Base-by-base conservation (phyloP, 2,329 filamentous ascomycete genomes). In the Colletotrichum acutatum region DNA sequence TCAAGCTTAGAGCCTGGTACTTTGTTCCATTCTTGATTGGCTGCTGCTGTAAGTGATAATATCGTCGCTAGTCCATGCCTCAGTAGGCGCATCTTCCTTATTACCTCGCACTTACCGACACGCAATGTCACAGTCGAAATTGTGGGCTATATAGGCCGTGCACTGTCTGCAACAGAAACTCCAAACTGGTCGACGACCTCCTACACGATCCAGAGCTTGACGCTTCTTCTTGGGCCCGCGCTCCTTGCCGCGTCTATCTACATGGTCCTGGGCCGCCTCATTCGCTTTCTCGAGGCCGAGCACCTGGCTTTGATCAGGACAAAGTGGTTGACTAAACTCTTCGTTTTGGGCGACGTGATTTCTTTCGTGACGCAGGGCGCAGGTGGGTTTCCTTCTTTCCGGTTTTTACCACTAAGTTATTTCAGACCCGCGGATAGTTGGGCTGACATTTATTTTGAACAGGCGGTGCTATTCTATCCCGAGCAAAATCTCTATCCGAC, bases 21-120 rank as follows among this genome's bases (percentile, higher is more conserved):
- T 85, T 88, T 75, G 84, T 86, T 4, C 85, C 88, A 0, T 86
- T 90, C 57, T 74, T 86, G 4, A 79, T 89, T 28, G 88, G 88
- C 22, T 86, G 86, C 54, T 42, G 37, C 6, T 42, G 37, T 42
- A 42, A 19, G 37, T 42, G 16, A 42, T 3, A 5, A 19, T 42
- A 19, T 42, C 2, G 16, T 19, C 14, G 2, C 37, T 19, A 7
- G 5, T 37, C 12, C 34, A 37, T 37, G 34, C 0, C 5, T 37
- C 34, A 5, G 16, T 37, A 12, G 34, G 34, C 12, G 12, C 34
- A 37, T 37, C 34, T 37, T 37, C 12, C 34, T 11, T 3, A 34
- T 12, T 12, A 8, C 6, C 37, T 42, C 6, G 2, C 37, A 42
- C 37, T 42, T 42, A 6, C 16, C 19, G 6, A 42, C 14, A 5